Base-by-base conservation (phyloP, 108 stramenopile species). In the Schizochytrium sp. region DNA sequence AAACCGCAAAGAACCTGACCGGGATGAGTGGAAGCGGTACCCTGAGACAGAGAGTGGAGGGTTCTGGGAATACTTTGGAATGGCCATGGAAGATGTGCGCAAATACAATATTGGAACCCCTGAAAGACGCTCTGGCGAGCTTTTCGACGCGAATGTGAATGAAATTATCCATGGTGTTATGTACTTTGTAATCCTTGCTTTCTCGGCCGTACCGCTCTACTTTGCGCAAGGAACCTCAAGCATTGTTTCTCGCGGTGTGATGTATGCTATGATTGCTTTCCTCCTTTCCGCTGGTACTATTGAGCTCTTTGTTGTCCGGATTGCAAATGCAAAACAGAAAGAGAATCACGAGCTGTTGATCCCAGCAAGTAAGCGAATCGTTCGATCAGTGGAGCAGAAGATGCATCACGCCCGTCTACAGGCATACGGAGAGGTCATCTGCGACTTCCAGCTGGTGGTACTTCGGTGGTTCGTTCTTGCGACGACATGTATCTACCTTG, bases 351-450 rank as follows among this genome's bases (percentile, higher is more conserved):
- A 83, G 76, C 76, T 83, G 10, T 53, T 83, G 2, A 55, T 83
- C 76, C 76, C 76, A 47, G 76, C 76, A 38, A 55, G 50, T 53
- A 83, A 83, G 76, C 76, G 76, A 47, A 83, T 83, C 76, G 76
- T 83, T 17, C 50, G 76, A 47, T n/a, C 28, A 5, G 40, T 42
- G 45, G 76, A 83, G 47, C 50, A 49, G 15, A 83, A 83, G 47
- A 83, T 83, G 15, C 76, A 83, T 28, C 50, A 83, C 50, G 53
- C 76, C 28, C 47, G 76, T 10, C 76, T 83, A 47, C 38, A 55
- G 76, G 76, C 76, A 13, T 83, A 83, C 76, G 76, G 76, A 5
- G 38, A 38, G 10, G 28, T 83, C 3, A 83, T 83, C 40, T 83
- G 50, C 2, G 55, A 53, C 28, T 83, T 47, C 76, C 76, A 83